Evolutionary conservation across 805 yeast species (phyloP), one percentile per base, ranked within the genome.

Genomic region (Lipomyces sp.): DNA sequence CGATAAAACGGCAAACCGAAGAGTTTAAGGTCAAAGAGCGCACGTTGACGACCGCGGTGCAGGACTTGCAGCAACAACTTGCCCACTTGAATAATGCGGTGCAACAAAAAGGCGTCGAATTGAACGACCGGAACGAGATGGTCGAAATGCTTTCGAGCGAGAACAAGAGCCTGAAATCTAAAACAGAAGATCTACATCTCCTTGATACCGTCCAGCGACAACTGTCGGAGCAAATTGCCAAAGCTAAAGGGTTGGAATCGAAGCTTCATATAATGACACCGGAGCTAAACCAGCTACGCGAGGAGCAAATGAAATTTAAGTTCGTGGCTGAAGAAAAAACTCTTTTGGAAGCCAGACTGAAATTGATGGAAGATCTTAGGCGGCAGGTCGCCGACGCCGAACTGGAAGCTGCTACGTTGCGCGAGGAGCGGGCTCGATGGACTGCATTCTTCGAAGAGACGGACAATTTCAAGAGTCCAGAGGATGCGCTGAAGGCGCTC

Each of bases 281-380:
- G 66, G 82, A 85, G 51, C 80, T 88, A 64, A 82, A 82, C 67
- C 78, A 80, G 8, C 77, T 86, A 32, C 84, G 84, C 67, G 76
- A 83, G 66, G 80, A 81, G 65, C 79, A 84, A 66, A 75, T 77
- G 35, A 81, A 84, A 33, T 75, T 77, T 4, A 89, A 85, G 71
- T 73, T 88, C 8, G 76, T 88, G 42, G 84, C 82, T 69, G 88
- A 85, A 68, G 89, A 88, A 67, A 86, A 85, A 63, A 68, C 73
- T 0, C 71, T 82, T 0, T 74, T 87, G 42, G 73, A 76, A 30
- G 75, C 78, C 24, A 82, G 82, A 65, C 56, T 86, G 24, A 64
- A 72, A 2, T 69, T 73, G 8, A 73, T 83, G 56, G 84, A 83
- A 35, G 75, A 73, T 1, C 71, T 84, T 2, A 83, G 85, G 65